Evolutionary conservation across 352 stramenopile genomes (phyloP), one percentile per base, ranked within the genome.

Genomic region (Phytopythium cucurbitacearum): DNA sequence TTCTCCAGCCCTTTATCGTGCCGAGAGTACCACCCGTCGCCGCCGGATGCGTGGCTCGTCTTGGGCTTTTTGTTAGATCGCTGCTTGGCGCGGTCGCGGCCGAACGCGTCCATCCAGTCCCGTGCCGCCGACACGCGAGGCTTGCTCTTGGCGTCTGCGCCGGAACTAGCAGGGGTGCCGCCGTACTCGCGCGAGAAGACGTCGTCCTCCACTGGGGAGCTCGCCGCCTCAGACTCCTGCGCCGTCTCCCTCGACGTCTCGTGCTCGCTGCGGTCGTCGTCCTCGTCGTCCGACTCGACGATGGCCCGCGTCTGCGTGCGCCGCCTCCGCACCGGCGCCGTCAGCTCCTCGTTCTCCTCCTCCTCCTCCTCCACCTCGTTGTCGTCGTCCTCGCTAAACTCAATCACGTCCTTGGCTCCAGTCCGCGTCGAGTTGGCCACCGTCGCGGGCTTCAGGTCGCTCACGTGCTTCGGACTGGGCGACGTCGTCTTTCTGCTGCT

Each of bases 61-160:
- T 67, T 74, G 32, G 54, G 54, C 44, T 65, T 71, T 35, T 73
- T 71, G 7, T 28, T 40, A n/a, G 51, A 46, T 28, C 21, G 21
- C 21, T 28, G 21, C 21, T 28, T 28, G 34, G 9, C 15, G n/a
- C 15, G 10, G 21, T 53, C 52, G 28, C 65, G 65, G 46, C 68
- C 68, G 39, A 83, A 89, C 11, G 67, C 66, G 4, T 75, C 71
- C 79, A 89, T 86, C 79, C 79, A 89, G 50, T 79, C 65, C 33
- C 62, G 67, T 0, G 65, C 68, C 16, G 68, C 62, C 15, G 68
- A 77, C 5, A 45, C 48, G 36, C 48, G 48, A 8, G 36, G 48
- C 8, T 37, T 28, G 21, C 21, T 28, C 21, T 28, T 28, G 21
- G 21, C 2, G 21, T 28, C 21, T 28, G 21, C 21, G 21, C 21